These are phyloP conservation scores for Pogostemon cablin DNA, from an alignment of 257 asterid species.

Conservation along the genomic window DNA sequence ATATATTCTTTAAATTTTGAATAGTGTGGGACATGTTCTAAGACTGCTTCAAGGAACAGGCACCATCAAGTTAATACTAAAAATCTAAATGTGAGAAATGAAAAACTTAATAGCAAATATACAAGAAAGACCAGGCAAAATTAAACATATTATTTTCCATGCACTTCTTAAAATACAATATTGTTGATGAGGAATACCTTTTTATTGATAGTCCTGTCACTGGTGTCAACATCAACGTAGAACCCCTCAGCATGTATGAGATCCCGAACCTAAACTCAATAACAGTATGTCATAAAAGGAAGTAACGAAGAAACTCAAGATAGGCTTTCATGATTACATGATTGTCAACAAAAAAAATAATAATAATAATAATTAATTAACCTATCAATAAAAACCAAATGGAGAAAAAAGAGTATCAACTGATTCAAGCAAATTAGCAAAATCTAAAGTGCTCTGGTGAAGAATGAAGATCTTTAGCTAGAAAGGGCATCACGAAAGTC, in stretches of 20 bases:
- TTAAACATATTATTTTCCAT: background rate
- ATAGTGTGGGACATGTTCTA: background rate
- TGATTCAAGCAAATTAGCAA: too few relatives aligned
- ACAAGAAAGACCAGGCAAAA: background rate
- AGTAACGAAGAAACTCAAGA: background rate
- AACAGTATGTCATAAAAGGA: slow-evolving; percentile 21
- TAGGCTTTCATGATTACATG: background rate
- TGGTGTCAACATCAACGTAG: slow-evolving; percentile 80
- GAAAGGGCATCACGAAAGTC: too few relatives aligned
- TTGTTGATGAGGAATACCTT: slow-evolving; percentile 53
- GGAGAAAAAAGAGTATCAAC: too few relatives aligned
- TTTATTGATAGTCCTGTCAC: slow-evolving; percentile 88
- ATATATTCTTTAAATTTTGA: too few relatives aligned
- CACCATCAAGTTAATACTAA: background rate
- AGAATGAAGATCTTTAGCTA: too few relatives aligned
- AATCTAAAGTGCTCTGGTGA: too few relatives aligned
- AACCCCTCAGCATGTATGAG: slow-evolving; percentile 80
- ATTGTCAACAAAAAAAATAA: slow-evolving; percentile 1
- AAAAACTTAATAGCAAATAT: background rate
- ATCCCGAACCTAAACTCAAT: slow-evolving; percentile 59
- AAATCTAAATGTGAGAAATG: background rate
- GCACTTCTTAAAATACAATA: slow-evolving; percentile 8
- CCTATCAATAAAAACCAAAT: background rate
- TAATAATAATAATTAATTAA: background rate
- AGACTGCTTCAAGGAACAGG: background rate